Conservation (phyloP, 1,284 basidiomycete genomes). For the Sanghuangporus sanghuang region DNA sequence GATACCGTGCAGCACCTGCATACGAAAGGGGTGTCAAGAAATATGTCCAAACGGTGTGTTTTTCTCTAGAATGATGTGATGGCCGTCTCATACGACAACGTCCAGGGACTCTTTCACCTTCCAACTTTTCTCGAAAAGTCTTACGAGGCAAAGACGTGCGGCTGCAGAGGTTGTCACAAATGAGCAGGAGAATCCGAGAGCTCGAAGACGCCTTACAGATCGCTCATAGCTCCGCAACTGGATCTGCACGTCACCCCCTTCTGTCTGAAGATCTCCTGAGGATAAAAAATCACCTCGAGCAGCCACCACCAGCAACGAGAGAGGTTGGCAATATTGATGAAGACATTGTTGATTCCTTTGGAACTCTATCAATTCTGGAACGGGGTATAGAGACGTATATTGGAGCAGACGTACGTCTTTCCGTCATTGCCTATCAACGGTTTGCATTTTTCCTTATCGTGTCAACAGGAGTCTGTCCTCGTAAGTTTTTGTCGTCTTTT, state of each 20-base stretch:
- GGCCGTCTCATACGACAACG: neutral
- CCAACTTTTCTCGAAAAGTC: neutral
- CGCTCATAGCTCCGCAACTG: constrained; percentile 7
- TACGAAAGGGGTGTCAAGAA: neutral
- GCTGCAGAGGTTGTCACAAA: constrained; percentile 19
- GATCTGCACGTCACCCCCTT: constrained; percentile 23
- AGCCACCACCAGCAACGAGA: neutral
- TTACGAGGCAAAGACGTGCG: constrained; percentile 21
- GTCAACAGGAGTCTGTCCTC: no score
- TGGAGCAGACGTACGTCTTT: no score
- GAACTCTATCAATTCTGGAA: no score
- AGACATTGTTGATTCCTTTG: neutral
- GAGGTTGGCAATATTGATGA: neutral
- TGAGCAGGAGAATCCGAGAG: constrained; percentile 20
- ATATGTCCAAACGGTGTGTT: constrained; percentile 15
- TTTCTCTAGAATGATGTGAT: neutral
- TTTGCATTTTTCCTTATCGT: no score
- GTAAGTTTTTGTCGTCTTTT: constrained; percentile 4
- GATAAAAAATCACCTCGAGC: constrained; percentile 18
- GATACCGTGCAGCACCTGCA: no score
- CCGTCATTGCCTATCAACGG: no score
- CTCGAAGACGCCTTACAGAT: constrained; percentile 23
- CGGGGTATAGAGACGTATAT: no score
- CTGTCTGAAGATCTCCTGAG: constrained; percentile 23
- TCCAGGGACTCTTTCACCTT: neutral